Conservation (phyloP, 306 rosid species). For the Medicago ruthenica region DNA sequence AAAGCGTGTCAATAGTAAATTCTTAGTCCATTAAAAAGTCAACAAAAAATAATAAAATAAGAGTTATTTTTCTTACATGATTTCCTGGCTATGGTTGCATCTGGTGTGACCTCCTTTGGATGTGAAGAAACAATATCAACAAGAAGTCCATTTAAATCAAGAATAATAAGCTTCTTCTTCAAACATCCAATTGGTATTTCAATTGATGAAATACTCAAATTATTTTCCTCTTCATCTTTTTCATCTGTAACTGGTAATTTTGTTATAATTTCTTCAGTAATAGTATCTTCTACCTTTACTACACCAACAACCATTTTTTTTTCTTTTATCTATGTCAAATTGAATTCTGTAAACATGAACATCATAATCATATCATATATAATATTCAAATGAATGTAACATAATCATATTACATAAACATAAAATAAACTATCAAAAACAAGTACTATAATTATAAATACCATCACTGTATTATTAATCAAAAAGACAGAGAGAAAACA, state of each 20-base stretch:
- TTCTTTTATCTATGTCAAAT: neutral
- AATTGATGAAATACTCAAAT: conserved; percentile 41
- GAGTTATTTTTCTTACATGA: conserved; percentile 55
- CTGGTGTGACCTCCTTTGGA: conserved; percentile 61
- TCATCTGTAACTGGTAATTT: conserved; percentile 4
- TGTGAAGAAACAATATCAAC: conserved; percentile 72
- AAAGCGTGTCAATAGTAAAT: neutral
- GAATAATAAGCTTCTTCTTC: conserved; percentile 78
- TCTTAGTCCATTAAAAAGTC: neutral
- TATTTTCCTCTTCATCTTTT: conserved; percentile 28
- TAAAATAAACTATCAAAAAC: neutral
- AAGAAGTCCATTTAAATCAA: conserved; percentile 85
- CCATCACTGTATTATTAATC: neutral
- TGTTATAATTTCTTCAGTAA: neutral
- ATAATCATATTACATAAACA: neutral
- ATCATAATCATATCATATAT: neutral
- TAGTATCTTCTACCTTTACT: neutral
- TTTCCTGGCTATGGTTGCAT: conserved; percentile 51
- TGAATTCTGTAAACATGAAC: neutral
- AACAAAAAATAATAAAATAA: neutral
- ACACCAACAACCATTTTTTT: neutral
- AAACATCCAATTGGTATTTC: conserved; percentile 20
- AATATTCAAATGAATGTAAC: neutral
- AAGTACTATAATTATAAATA: neutral
- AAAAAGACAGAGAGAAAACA: neutral